Base-by-base conservation (phyloP, 2,329 filamentous ascomycete genomes). In the Trichoderma koningii region DNA sequence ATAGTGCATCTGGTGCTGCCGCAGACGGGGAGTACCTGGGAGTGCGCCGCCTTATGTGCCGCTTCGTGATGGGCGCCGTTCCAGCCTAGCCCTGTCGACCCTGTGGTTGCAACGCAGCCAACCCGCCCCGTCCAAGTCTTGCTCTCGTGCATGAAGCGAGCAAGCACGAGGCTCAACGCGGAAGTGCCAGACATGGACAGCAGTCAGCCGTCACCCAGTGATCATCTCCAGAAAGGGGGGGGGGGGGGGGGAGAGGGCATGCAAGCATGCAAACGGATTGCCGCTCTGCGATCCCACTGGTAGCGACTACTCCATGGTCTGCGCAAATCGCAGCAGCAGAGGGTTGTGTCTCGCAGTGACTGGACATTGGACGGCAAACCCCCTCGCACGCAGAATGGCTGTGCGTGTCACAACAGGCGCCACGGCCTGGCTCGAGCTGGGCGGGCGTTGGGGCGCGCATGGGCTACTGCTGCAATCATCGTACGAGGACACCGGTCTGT, bases 391-490 rank as follows among this genome's bases (percentile, higher is more conserved):
- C 51, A 23, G 42, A 60, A 19, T 42, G 21, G 34, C 30, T 42
- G 48, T 53, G 50, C 12, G 59, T 23, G 59, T 62, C 59, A 62
- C 48, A 38, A 30, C 47, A 62, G 50, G 50, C 48, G 48, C 59
- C 41, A 45, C 48, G 38, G 48, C 34, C 45, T 48, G 14, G 41
- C 55, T 48, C 55, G 23, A 48, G 26, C 44, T 23, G 55, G 38
- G 50, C 59, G 47, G 47, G 48, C 48, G 59, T 53, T 62, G 50
- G 38, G 52, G 34, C 38, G 41, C 47, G 38, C 59, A 52, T 52
- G 30, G 56, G 45, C 57, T 44, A 53, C n/a, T 47, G 59, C 59
- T 62, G 59, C 59, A 62, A 28, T 23, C 28, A 53, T 62, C 59
- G 59, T 62, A 62, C 59, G 59, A 62, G 34, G 45, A 23, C n/a